A percentile compares a stretch with the other conserved stretches of the same genome.
Evolutionary conservation across 495 filamentous ascomycete genomes (phyloP).

Genomic region (Physcia stellaris): DNA sequence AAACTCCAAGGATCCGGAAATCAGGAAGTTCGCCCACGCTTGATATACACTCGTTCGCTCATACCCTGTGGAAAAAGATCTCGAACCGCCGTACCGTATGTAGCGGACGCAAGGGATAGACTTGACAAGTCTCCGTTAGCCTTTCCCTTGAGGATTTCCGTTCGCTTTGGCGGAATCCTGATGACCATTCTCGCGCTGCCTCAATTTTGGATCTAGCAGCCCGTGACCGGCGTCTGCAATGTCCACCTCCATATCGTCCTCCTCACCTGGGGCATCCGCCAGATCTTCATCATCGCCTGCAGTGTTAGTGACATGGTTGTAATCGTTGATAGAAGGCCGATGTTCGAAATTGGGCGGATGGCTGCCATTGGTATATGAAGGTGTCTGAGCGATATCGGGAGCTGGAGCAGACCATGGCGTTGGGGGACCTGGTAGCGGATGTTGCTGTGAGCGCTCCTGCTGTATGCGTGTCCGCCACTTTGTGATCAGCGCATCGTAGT

Average conservation of each 20-base stretch:
- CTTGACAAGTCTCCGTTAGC: too few species aligned
- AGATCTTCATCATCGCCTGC: conserved; percentile 9
- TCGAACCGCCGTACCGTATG: too few species aligned
- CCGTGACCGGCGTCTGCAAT: neutral
- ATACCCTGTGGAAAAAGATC: too few species aligned
- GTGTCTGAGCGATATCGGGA: neutral
- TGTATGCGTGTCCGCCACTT: conserved; percentile 44
- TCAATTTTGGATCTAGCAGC: conserved; percentile 13
- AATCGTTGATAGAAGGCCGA: neutral
- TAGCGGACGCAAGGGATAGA: too few species aligned
- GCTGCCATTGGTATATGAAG: conserved; percentile 4
- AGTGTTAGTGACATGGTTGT: conserved; percentile 6
- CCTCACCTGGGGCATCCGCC: conserved; percentile 3
- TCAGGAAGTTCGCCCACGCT: too few species aligned
- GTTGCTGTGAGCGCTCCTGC: conserved; percentile 13
- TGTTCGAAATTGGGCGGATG: conserved; percentile 5
- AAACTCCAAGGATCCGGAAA: too few species aligned
- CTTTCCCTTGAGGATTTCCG: neutral
- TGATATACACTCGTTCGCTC: too few species aligned
- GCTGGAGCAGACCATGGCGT: conserved; percentile 1
- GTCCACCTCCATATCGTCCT: conserved; percentile 1
- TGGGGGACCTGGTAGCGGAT: conserved; percentile 4
- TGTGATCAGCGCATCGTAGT: conserved; percentile 40
- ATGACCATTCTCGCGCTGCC: neutral
- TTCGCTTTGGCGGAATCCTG: too few species aligned